These are phyloP conservation scores for Candida sanyiensis DNA, from an alignment of 805 yeast genomes.

Conservation along the genomic window DNA sequence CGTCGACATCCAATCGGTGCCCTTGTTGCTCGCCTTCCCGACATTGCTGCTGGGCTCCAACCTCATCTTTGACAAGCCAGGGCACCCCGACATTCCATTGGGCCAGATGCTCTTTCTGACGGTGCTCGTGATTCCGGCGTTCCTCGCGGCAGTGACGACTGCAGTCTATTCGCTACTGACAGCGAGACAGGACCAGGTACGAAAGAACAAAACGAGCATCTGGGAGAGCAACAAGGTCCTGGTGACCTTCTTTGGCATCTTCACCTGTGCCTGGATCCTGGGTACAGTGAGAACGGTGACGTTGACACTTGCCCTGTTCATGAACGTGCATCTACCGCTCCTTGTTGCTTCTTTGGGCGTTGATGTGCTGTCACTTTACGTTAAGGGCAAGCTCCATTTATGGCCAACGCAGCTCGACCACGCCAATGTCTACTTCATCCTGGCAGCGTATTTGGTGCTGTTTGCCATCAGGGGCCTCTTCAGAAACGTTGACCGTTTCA, in stretches of 20 bases:
- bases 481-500: constrained; percentile 14
- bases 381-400: background rate
- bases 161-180: constrained; percentile 8
- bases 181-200: background rate
- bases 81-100: constrained; percentile 5
- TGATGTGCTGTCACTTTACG: constrained; percentile 12
- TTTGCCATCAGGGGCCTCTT: constrained; percentile 10
- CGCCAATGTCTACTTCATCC: constrained; percentile 5
- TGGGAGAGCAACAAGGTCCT: constrained; percentile 7
- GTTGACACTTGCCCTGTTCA: constrained; percentile 18
- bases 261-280: constrained; percentile 11
- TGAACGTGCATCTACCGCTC: constrained; percentile 14
- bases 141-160: constrained; percentile 15
- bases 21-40: constrained; percentile 25
- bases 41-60: constrained; percentile 21
- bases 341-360: constrained; percentile 10
- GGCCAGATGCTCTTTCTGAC: constrained; percentile 2
- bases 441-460: constrained; percentile 7
- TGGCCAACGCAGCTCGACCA: constrained; percentile 6
- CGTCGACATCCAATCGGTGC: constrained; percentile 21
- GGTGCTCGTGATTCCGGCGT: constrained; percentile 13
- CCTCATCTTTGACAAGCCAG: constrained; percentile 13
- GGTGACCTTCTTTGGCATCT: constrained; percentile 10
- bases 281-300: constrained; percentile 24
- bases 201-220: background rate